These are phyloP conservation scores for Podila minutissima DNA, from an alignment of 192 early-diverging fungal species.

Conservation along the genomic window DNA sequence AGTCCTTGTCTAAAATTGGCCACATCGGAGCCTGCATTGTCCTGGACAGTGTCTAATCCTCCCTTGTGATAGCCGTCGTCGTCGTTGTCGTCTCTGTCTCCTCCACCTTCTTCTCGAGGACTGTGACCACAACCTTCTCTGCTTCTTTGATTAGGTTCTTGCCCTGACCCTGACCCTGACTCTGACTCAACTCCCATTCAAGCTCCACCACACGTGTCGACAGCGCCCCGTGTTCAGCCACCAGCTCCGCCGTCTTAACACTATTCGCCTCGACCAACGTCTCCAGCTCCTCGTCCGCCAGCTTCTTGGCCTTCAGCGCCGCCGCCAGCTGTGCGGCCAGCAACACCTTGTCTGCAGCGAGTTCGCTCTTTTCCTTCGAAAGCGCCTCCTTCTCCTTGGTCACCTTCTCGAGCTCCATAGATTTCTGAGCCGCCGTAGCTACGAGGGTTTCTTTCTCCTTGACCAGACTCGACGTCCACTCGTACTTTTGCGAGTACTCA, in stretches of 20 bases:
- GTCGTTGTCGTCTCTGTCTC: neutral
- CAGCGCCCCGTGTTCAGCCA: conserved; percentile 3
- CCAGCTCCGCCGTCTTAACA: neutral
- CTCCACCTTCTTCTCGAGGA: neutral
- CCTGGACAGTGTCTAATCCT: too few species aligned
- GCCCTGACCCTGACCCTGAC: neutral
- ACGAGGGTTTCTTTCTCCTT: neutral
- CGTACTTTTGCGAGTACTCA: neutral
- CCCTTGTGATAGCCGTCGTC: neutral
- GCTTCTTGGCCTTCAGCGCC: conserved; percentile 4
- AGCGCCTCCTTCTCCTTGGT: conserved; percentile 12
- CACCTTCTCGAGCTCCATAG: neutral
- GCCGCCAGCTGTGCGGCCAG: neutral
- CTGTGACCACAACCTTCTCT: neutral
- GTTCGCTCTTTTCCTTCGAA: neutral
- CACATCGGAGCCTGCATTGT: too few species aligned
- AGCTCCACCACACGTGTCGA: neutral
- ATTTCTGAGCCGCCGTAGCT: neutral
- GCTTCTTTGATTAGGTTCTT: neutral
- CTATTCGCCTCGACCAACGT: conserved; percentile 1
- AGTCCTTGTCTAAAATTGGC: too few species aligned
- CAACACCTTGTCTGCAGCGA: neutral
- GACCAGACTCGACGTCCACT: neutral
- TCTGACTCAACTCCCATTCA: conserved; percentile 5
- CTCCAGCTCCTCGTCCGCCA: conserved; percentile 7